A percentile compares a stretch with the other conserved stretches of the same genome.
These are phyloP conservation scores for Edaphochlamys debaryana DNA, from an alignment of 139 green algal genomes.

Conservation along the genomic window DNA sequence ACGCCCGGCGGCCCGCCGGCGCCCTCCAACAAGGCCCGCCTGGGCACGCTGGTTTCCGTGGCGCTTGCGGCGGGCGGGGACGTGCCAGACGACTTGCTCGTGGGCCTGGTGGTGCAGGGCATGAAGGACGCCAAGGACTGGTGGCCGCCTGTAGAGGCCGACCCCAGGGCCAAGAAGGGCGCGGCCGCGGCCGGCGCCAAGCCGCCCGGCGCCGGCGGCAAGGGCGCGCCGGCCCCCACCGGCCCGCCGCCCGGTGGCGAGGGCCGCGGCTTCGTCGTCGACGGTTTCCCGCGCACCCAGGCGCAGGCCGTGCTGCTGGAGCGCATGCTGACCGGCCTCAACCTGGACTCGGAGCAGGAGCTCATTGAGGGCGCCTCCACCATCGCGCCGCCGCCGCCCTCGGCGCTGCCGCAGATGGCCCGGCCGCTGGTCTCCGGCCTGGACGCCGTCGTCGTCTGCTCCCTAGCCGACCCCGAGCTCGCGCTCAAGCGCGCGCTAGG, in stretches of 20 bases:
- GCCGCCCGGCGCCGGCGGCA: background rate
- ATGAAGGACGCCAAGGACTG: constrained; percentile 55
- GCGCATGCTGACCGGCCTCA: constrained; percentile 78
- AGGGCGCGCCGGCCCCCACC: background rate
- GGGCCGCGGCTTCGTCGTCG: constrained; percentile 76
- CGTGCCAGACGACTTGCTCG: constrained; percentile 57
- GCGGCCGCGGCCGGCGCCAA: background rate
- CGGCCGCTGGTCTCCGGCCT: constrained; percentile 66
- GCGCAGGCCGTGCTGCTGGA: constrained; percentile 74
- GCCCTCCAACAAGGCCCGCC: constrained; percentile 26
- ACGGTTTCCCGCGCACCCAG: constrained; percentile 75
- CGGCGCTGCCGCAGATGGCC: constrained; percentile 57
- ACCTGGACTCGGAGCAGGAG: constrained; percentile 68
- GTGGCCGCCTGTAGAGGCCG: constrained; percentile 10
- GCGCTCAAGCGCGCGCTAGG: constrained; percentile 58
- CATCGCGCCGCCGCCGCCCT: constrained; percentile 66
- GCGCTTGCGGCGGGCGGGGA: constrained; percentile 43
- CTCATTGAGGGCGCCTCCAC: constrained; percentile 49
- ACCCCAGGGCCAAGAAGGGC: constrained; percentile 36
- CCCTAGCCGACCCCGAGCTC: constrained; percentile 43
- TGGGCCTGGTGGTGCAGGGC: constrained; percentile 58
- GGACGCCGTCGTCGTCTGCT: constrained; percentile 72
- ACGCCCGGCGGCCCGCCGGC: background rate
- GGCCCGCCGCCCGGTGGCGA: background rate
- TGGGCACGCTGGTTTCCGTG: constrained; percentile 40